Percentiles rank a stretch among this genome's conserved stretches.
phyloP scores from a whole-genome alignment of 768 basidiomycete genomes.

The Hericium coralloides region DNA sequence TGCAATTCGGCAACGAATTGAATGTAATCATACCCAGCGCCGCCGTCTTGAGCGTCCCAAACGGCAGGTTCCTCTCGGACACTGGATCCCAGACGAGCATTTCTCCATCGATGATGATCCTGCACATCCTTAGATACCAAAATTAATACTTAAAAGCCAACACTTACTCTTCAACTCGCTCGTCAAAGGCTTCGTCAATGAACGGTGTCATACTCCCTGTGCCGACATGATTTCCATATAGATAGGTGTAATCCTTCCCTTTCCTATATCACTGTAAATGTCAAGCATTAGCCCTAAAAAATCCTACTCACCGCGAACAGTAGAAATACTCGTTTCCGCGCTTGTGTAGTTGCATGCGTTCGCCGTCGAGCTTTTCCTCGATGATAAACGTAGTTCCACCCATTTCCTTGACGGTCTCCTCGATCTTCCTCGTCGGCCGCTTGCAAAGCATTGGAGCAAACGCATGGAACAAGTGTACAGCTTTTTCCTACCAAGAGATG shows the following conservation, averaged over 20 bases:
- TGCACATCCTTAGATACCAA: constrained; percentile 21
- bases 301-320: constrained; percentile 62
- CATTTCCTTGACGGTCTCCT: constrained; percentile 83
- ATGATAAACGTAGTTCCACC: constrained; percentile 72
- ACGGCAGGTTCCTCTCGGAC: constrained; percentile 80
- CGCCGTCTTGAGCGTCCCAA: constrained; percentile 90
- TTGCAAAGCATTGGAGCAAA: constrained; percentile 97
- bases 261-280: constrained; percentile 42
- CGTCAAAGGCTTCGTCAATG: constrained; percentile 69
- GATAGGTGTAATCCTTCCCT: constrained; percentile 82
- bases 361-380: constrained; percentile 97
- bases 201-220: constrained; percentile 83
- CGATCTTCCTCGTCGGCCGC: constrained; percentile 71
- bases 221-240: constrained; percentile 82
- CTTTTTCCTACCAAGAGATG: constrained; percentile 54
- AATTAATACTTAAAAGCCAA: background rate
- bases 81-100: constrained; percentile 98
- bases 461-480: constrained; percentile 70
- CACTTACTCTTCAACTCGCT: constrained; percentile 72
- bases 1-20: background rate
- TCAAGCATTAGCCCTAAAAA: background rate
- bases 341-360: constrained; percentile 93
- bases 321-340: constrained; percentile 87
- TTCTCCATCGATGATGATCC: constrained; percentile 93
- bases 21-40: constrained; percentile 52